phyloP scores from a whole-genome alignment of 495 filamentous ascomycete species.

The Aspergillus hancockii region DNA sequence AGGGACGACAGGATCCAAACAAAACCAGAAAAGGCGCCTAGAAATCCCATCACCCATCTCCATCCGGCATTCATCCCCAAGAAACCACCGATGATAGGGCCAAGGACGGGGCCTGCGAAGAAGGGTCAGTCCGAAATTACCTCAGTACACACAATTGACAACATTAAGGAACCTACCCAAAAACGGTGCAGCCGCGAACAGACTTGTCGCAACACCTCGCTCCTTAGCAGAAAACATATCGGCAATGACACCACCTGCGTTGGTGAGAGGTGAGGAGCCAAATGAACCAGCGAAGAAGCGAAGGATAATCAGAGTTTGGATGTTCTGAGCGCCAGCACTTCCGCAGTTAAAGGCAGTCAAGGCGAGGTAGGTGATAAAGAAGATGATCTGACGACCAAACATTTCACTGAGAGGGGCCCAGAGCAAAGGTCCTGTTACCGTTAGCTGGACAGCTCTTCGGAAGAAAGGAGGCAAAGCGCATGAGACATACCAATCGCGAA shows the following conservation, averaged over 20 bases:
- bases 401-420: conserved; percentile 71
- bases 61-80: conserved; percentile 60
- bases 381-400: conserved; percentile 72
- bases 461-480: background rate
- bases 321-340: conserved; percentile 61
- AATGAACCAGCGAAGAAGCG: conserved; percentile 81
- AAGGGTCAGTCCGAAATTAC: background rate
- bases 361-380: conserved; percentile 61
- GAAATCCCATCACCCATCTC: conserved; percentile 66
- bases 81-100: conserved; percentile 62
- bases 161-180: conserved; percentile 38
- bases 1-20: conserved; percentile 57
- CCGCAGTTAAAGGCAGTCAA: conserved; percentile 72
- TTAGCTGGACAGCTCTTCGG: conserved; percentile 33
- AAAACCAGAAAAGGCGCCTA: conserved; percentile 50
- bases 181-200: conserved; percentile 70
- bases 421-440: conserved; percentile 52
- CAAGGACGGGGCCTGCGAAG: conserved; percentile 58
- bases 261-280: conserved; percentile 72
- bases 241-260: conserved; percentile 72
- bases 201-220: conserved; percentile 61
- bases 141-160: background rate
- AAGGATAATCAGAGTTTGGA: conserved; percentile 66
- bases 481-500: conserved; percentile 60
- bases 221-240: conserved; percentile 69